phyloP scores from a whole-genome alignment of 2,329 filamentous ascomycete genomes.

The Phymatotrichopsis omnivora region DNA sequence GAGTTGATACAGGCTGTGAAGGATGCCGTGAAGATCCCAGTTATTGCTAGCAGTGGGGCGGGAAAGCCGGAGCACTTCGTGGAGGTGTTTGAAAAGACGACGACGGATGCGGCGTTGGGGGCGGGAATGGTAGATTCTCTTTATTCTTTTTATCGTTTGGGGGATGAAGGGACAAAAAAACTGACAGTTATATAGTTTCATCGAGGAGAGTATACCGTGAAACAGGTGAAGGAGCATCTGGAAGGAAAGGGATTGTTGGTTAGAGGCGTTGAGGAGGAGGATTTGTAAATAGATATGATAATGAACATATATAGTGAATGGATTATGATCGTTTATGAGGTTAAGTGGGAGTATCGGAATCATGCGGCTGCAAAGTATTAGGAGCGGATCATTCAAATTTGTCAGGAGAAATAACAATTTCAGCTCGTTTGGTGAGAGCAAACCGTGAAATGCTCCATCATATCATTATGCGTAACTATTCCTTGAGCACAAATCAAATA shows the following conservation, averaged over 20 bases:
- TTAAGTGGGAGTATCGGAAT: no score
- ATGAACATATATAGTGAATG: no score
- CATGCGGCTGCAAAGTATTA: no score
- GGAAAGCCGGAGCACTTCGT: constrained; percentile 79
- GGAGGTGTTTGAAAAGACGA: constrained; percentile 78
- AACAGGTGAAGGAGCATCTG: constrained; percentile 81
- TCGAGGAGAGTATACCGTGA: constrained; percentile 85
- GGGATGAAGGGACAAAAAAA: constrained; percentile 1
- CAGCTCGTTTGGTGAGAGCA: no score
- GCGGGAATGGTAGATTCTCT: constrained; percentile 65
- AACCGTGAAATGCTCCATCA: no score
- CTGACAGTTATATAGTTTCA: constrained; percentile 54
- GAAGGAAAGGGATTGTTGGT: constrained; percentile 61
- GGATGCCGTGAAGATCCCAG: constrained; percentile 73
- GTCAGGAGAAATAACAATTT: no score
- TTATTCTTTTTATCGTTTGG: neutral
- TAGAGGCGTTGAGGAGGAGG: constrained; percentile 60
- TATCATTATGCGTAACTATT: no score
- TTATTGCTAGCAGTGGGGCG: constrained; percentile 89
- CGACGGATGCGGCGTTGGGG: constrained; percentile 83
- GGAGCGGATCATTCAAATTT: no score
- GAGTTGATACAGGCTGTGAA: constrained; percentile 88
- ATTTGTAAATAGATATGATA: constrained; percentile 17
- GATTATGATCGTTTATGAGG: no score
- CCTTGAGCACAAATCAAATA: no score